A percentile compares a stretch with the other conserved stretches of the same genome.
Evolutionary conservation across 768 basidiomycete genomes (phyloP).

Genomic region (Leucosporidium yakuticum): DNA sequence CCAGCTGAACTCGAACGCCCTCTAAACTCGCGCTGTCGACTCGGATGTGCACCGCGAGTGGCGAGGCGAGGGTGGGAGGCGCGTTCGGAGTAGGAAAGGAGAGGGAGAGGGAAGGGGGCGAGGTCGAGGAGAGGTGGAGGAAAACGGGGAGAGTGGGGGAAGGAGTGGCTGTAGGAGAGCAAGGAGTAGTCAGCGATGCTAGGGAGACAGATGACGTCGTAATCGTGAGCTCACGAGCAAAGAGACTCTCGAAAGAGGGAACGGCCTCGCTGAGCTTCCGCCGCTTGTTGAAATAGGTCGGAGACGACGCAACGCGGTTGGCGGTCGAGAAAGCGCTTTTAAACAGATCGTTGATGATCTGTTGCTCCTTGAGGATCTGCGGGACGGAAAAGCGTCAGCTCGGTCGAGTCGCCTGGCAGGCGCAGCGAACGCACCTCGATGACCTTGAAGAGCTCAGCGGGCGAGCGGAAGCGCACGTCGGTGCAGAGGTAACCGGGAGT

Average conservation of each 20-base stretch:
- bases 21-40: background rate
- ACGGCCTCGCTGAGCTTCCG: background rate
- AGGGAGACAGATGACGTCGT: too few relatives aligned
- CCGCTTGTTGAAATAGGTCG: background rate
- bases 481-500: background rate
- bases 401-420: background rate
- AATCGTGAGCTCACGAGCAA: background rate
- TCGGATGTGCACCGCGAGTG: background rate
- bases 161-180: background rate
- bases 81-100: background rate
- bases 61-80: background rate
- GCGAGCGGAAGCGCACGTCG: background rate
- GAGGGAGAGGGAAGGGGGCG: background rate
- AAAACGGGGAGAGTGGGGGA: background rate
- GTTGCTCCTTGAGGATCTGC: slow-evolving; percentile 1
- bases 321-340: background rate
- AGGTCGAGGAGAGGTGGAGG: background rate
- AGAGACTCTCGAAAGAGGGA: background rate
- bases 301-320: background rate
- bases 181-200: background rate
- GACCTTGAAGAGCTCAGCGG: slow-evolving; percentile 3
- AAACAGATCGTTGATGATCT: background rate
- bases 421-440: background rate
- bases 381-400: background rate
- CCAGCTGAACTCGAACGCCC: background rate